Base-by-base conservation (phyloP, 2,329 filamentous ascomycete genomes). In the Penicillium sp. region DNA sequence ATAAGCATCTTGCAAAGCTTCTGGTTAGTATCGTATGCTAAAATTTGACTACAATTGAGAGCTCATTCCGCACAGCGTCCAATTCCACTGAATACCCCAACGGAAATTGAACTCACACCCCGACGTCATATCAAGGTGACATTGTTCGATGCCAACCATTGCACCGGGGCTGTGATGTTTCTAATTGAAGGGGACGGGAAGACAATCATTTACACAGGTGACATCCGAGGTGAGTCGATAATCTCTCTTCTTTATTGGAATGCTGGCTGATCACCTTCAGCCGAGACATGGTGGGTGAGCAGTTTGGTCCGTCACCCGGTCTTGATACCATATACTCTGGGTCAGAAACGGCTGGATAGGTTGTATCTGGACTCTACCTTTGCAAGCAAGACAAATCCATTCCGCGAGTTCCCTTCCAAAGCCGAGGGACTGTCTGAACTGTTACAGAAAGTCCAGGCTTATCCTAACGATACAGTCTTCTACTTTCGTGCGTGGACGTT, bases 301-400 rank as follows among this genome's bases (percentile, higher is more conserved):
- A 81, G 85, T 2, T 77, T 97, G 21, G 78, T 83, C 0, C 83
- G 90, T 49, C 88, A 89, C 61, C 92, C 93, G 0, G 74, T 85
- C 19, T 75, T 97, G 21, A 76, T 96, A 6, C 89, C 92, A 55
- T 97, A 93, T 66, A 83, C 86, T 0, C 77, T 80, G 6, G 86
- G 88, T 0, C 71, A 86, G 25, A 89, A 86, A 66, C 82, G 75
- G 0, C 78, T 97, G 1, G 89, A 96, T 69, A 91, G 84, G 49
- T 84, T 97, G 3, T 97, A 97, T 66, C 83, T 97, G 0, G 93
- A 97, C 70, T 96, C 92, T 0, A 96, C 91, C 0, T 92, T 93
- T 69, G 83, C 83, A 19, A 78, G 74, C 17, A 82, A 80, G 58
- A 75, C 76, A 12, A 72, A 79, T 58, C 72, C 77, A 5, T 82